These are phyloP conservation scores for Stentor roeselii DNA, from an alignment of 73 alveolate genomes.

Conservation along the genomic window DNA sequence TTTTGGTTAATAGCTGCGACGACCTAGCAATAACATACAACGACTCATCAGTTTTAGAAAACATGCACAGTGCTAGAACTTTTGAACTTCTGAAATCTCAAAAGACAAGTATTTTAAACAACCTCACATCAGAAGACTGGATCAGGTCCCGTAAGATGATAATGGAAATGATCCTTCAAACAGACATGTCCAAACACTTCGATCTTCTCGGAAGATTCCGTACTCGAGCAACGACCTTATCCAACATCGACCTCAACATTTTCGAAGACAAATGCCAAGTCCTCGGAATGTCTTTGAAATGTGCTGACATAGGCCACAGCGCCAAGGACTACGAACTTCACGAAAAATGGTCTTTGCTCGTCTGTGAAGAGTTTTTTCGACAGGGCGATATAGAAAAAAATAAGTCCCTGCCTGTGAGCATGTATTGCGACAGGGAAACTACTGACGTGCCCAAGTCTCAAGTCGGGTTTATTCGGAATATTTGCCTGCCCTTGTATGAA, in stretches of 20 bases:
- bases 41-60: background rate
- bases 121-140: background rate
- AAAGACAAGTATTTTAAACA: background rate
- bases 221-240: background rate
- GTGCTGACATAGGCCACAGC: constrained; percentile 23
- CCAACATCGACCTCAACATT: background rate
- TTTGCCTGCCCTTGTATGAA: constrained; percentile 8
- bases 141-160: background rate
- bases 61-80: background rate
- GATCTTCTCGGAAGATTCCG: background rate
- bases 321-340: constrained; percentile 17
- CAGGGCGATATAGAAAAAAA: constrained; percentile 26
- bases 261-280: background rate
- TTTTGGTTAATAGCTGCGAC: constrained; percentile 17
- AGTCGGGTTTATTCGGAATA: background rate
- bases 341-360: background rate
- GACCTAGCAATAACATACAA: constrained; percentile 18
- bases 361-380: constrained; percentile 16
- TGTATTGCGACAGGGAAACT: constrained; percentile 22
- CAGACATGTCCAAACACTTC: constrained; percentile 20
- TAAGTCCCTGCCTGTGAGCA: constrained; percentile 4
- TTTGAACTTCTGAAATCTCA: background rate
- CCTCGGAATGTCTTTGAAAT: background rate
- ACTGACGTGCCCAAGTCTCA: background rate
- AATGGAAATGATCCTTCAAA: background rate